These are phyloP conservation scores for slime mould (Dictyostelium discoideum) DNA, from an alignment of 78 protist species.

Conservation along the genomic window dicty_2.7 NC_007088.5:8382501-8383000, in stretches of 20 bases:
- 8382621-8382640: neutral
- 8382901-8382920: neutral
- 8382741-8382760: neutral
- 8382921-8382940: neutral
- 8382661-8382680: neutral
- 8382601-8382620: neutral
- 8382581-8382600: neutral
- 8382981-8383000: neutral
- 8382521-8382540: constrained; percentile 20
- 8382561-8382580: neutral
- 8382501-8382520: constrained; percentile 9
- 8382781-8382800: neutral
- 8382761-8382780: neutral
- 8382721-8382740: neutral
- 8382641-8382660: neutral
- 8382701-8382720: neutral
- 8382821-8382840: constrained; percentile 27
- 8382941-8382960: neutral
- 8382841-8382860: constrained; percentile 4
- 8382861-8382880: neutral
- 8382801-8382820: neutral
- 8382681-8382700: neutral
- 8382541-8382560: neutral
- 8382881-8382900: neutral
- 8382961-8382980: neutral